Base-by-base conservation (phyloP, 441 rosid genomes). In the Erysimum cheiri region DNA sequence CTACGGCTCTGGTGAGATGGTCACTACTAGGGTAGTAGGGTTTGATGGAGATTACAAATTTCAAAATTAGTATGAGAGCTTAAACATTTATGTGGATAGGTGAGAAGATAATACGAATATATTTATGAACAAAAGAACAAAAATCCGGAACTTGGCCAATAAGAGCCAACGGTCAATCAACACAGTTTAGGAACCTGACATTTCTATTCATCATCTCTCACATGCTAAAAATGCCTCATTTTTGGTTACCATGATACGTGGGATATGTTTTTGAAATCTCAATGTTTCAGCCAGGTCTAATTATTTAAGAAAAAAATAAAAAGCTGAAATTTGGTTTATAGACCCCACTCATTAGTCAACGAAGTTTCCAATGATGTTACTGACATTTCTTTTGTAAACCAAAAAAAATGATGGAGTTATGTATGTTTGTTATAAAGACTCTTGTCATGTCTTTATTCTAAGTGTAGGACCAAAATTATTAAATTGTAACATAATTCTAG, bases 151-250 rank as follows among this genome's bases (percentile, higher is more conserved):
- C 41, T 31, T 62, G 13, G 29, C 43, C 55, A 46, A 62, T 43
- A 31, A 61, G 31, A 44, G 15, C 24, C 52, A 40, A 17, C 41
- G 36, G 2, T 60, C 37, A 60, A 32, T 60, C 36, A 40, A 60
- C 19, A 17, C 10, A 65, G 4, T 29, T 26, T 12, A 29, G 52
- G 29, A 40, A 32, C 44, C 43, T 12, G 24, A 17, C 33, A 29
- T 40, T 17, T 31, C 24, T 31, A 17, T 46, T 39, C 33, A 12
- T 17, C 6, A 15, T 4, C 52, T 31, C 40, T 55, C 41, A 35
- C 63, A 67, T 44, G 64, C 56, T 43, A 17, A 67, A 66, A 12
- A 24, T 19, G 22, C 63, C 19, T 44, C 52, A 53, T 54, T 41
- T 28, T 41, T 60, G 39, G 13, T 43, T 57, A 15, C 62, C 32